Conservation (phyloP, 805 yeast species). For the Millerozyma miso region DNA sequence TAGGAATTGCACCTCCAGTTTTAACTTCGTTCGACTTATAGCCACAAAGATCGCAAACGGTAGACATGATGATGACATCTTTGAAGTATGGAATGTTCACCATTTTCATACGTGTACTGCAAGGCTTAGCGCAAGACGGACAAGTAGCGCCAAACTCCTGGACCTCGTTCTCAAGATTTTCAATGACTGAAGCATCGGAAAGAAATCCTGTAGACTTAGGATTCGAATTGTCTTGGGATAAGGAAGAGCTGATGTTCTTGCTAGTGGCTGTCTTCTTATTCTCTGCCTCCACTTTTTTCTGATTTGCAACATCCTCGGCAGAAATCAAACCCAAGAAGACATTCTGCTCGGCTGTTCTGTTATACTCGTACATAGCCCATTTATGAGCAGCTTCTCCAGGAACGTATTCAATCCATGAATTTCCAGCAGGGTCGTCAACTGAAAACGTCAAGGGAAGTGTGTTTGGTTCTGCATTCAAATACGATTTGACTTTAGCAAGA, state of each 20-base stretch:
- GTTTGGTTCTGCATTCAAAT: slow-evolving; percentile 62
- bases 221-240: slow-evolving; percentile 13
- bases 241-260: slow-evolving; percentile 22
- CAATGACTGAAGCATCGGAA: slow-evolving; percentile 73
- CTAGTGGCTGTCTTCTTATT: slow-evolving; percentile 39
- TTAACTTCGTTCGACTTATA: slow-evolving; percentile 96
- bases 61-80: slow-evolving; percentile 95
- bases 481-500: slow-evolving; percentile 54
- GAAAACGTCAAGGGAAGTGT: slow-evolving; percentile 72
- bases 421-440: slow-evolving; percentile 93
- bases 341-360: slow-evolving; percentile 84
- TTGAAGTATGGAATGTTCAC: slow-evolving; percentile 97
- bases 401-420: slow-evolving; percentile 88
- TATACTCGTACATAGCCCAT: slow-evolving; percentile 81
- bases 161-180: slow-evolving; percentile 83
- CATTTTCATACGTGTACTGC: slow-evolving; percentile 94
- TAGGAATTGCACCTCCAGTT: slow-evolving; percentile 96
- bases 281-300: slow-evolving; percentile 45
- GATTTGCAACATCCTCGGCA: slow-evolving; percentile 55
- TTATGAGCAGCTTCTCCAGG: slow-evolving; percentile 88
- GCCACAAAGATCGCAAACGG: slow-evolving; percentile 89
- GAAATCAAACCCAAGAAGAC: slow-evolving; percentile 77
- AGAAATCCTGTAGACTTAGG: slow-evolving; percentile 55
- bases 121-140: slow-evolving; percentile 77
- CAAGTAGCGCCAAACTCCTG: slow-evolving; percentile 92